These are phyloP conservation scores for Leccinum obscurum DNA, from an alignment of 768 basidiomycete species.

Conservation along the genomic window DNA sequence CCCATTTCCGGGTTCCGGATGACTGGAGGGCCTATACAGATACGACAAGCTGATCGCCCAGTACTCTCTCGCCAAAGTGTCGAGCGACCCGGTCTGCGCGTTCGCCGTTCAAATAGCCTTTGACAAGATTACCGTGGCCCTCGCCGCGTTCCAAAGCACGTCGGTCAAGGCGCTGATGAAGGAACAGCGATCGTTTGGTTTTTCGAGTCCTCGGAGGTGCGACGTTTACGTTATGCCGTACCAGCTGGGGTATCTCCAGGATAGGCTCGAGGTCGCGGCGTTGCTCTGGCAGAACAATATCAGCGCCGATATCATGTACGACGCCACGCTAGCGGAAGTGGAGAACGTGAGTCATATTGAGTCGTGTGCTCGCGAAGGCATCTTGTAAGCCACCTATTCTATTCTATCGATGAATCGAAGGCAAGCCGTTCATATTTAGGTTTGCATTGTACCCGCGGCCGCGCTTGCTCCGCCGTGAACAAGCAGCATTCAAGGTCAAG, in stretches of 20 bases:
- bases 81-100: conserved; percentile 58
- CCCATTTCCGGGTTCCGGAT: not conserved
- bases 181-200: conserved; percentile 81
- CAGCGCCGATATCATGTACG: conserved; percentile 88
- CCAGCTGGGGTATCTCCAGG: conserved; percentile 71
- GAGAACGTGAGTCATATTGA: conserved; percentile 69
- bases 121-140: conserved; percentile 70
- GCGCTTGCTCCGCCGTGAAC: conserved; percentile 55
- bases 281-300: conserved; percentile 81
- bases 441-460: conserved; percentile 56
- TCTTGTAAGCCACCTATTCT: conserved; percentile 54
- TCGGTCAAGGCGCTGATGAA: conserved; percentile 71
- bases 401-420: not conserved
- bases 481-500: conserved; percentile 77
- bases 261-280: conserved; percentile 74
- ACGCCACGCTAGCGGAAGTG: conserved; percentile 59
- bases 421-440: conserved; percentile 30
- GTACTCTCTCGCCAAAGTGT: conserved; percentile 56
- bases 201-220: conserved; percentile 87
- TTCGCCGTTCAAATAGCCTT: conserved; percentile 75
- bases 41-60: conserved; percentile 71
- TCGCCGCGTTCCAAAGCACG: conserved; percentile 67
- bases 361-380: conserved; percentile 76
- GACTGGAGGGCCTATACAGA: conserved; percentile 35
- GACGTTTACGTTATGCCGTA: conserved; percentile 86